Percentiles rank a stretch among this genome's conserved stretches.
These are phyloP conservation scores for Cystobasidium sp. DNA, from an alignment of 1,284 basidiomycete species.

Conservation along the genomic window DNA sequence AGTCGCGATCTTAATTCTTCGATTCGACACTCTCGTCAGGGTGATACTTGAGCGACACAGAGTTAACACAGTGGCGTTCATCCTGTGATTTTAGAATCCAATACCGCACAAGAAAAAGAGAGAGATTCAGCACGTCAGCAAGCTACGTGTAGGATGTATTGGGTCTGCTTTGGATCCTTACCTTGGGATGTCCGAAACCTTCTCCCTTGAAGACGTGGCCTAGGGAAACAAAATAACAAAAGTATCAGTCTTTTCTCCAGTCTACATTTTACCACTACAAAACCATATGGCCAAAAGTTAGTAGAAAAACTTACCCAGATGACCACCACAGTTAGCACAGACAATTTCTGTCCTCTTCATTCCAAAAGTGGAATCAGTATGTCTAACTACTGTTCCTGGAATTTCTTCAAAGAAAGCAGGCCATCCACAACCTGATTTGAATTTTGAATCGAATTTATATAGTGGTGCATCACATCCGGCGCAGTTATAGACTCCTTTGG, in stretches of 20 bases:
- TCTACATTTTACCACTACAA: too few species aligned
- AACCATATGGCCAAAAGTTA: conserved; percentile 54
- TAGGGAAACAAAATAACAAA: neutral
- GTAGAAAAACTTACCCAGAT: conserved; percentile 56
- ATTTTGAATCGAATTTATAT: conserved; percentile 56
- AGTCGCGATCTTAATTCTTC: too few species aligned
- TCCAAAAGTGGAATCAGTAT: conserved; percentile 57
- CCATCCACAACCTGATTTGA: conserved; percentile 60
- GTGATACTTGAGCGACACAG: conserved; percentile 34
- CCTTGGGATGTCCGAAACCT: neutral
- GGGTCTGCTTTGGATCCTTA: too few species aligned
- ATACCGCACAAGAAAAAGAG: neutral
- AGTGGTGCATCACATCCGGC: conserved; percentile 57
- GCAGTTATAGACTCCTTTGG: conserved; percentile 54
- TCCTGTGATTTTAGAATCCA: conserved; percentile 36
- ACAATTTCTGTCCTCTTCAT: conserved; percentile 59
- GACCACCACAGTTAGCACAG: conserved; percentile 58
- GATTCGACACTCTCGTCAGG: conserved; percentile 6
- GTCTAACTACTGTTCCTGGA: conserved; percentile 54
- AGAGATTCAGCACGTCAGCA: neutral
- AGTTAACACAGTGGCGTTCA: conserved; percentile 51
- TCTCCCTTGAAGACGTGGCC: conserved; percentile 26
- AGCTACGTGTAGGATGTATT: neutral
- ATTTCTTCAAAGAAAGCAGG: conserved; percentile 60
- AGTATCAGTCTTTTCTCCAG: too few species aligned